Evolutionary conservation across 1,284 basidiomycete species (phyloP), one percentile per base, ranked within the genome.

Genomic region (Leccinum cinnamomeum): DNA sequence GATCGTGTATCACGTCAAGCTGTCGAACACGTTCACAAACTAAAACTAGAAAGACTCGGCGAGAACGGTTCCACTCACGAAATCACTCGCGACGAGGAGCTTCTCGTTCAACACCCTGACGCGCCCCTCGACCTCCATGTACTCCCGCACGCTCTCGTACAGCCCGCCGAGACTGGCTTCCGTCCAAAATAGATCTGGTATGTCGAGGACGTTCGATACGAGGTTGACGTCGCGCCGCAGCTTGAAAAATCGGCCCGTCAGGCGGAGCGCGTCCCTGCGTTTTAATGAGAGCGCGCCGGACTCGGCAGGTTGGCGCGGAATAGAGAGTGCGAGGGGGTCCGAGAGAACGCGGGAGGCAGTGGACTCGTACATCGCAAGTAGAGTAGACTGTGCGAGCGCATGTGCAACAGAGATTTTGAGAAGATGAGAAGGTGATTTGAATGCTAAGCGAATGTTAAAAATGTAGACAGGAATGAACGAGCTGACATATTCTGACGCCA

Each of bases 161-260:
- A 98, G 76, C 55, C 89, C 91, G 71, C 92, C 91, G 70, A 97
- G 78, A 66, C 89, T 94, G 11, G 95, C 95, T 74, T 97, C 95
- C 59, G 88, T 90, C 96, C 95, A 98, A 76, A 98, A 98, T 55
- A 98, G 78, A 72, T 97, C 95, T 0, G 95, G 95, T 3, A 95
- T 92, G 72, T 98, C 94, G 1, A 98, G 64, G n/a, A 98, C 94
- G 70, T 97, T 97, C 33, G 90, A 91, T 7, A 95, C 94, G 5
- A 98, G 79, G 70, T 97, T 97, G 25, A 98, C 90, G 69, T 97
- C 95, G 61, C 94, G 86, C 3, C 95, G 83, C 33, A 98, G 79
- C 73, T 91, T 94, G 83, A 98, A 98, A 56, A 98, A 76, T 23
- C 88, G 82, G 0, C 95, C 94, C 0, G 94, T 98, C 59, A 98